These are phyloP conservation scores for Cenococcum geophilum DNA, from an alignment of 495 filamentous ascomycete species.

Conservation along the genomic window DNA sequence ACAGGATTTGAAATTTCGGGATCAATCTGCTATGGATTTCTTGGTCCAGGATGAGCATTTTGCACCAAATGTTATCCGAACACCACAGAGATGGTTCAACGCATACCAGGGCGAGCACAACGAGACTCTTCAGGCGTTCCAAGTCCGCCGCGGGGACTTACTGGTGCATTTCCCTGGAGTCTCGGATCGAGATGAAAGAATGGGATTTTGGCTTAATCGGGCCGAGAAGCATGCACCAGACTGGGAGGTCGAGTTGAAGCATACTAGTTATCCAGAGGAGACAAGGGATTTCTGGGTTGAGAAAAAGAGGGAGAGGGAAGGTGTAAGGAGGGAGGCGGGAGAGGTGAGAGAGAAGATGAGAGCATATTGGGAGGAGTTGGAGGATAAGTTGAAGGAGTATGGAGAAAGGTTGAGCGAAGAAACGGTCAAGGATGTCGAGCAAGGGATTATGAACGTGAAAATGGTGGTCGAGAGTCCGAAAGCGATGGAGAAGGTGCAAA, in stretches of 20 bases:
- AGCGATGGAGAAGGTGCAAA: background rate
- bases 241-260: conserved; percentile 39
- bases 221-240: conserved; percentile 40
- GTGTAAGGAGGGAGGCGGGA: conserved; percentile 6
- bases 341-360: conserved; percentile 20
- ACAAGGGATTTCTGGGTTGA: conserved; percentile 38
- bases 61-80: conserved; percentile 18
- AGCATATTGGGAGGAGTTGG: conserved; percentile 17
- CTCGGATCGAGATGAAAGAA: conserved; percentile 30
- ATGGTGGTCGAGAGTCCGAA: background rate
- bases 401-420: background rate
- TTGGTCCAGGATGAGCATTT: conserved; percentile 37
- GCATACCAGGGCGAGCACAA: conserved; percentile 36
- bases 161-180: conserved; percentile 40
- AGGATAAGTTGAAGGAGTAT: conserved; percentile 15
- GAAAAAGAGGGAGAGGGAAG: conserved; percentile 19
- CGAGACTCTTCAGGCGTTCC: conserved; percentile 30
- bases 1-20: conserved; percentile 35
- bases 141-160: conserved; percentile 35
- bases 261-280: conserved; percentile 38
- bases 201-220: conserved; percentile 34
- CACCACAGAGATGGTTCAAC: conserved; percentile 43
- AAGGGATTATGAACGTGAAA: background rate
- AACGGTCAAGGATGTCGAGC: background rate
- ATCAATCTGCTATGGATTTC: conserved; percentile 38